Conservation (phyloP, 2,329 filamentous ascomycete species). For the Calycina herbarum region DNA sequence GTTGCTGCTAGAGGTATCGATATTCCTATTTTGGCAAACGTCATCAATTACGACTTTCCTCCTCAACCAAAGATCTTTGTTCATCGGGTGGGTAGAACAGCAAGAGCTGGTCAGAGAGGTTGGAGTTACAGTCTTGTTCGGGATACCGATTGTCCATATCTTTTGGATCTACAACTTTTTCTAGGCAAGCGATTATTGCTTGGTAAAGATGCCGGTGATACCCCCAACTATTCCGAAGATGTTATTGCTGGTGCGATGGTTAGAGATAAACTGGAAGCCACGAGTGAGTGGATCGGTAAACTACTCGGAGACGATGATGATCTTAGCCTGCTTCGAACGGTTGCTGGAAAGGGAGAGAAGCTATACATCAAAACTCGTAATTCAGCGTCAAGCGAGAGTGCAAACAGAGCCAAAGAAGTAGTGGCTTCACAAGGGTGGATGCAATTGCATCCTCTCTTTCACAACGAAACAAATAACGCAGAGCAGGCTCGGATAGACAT, state of each 20-base stretch:
- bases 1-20: conserved; percentile 97
- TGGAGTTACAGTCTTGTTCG: conserved; percentile 95
- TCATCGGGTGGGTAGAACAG: conserved; percentile 93
- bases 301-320: conserved; percentile 74
- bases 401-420: conserved; percentile 80
- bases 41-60: conserved; percentile 98
- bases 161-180: conserved; percentile 92
- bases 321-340: conserved; percentile 66
- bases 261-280: conserved; percentile 70
- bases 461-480: conserved; percentile 61
- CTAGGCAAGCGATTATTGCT: conserved; percentile 80
- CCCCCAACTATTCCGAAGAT: conserved; percentile 75
- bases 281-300: conserved; percentile 82
- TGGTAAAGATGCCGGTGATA: conserved; percentile 61
- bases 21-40: conserved; percentile 92
- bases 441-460: conserved; percentile 79
- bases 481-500: conserved; percentile 80
- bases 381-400: conserved; percentile 85
- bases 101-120: conserved; percentile 85
- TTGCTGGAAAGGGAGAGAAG: conserved; percentile 86
- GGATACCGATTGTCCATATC: conserved; percentile 84
- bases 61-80: conserved; percentile 96
- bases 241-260: conserved; percentile 78
- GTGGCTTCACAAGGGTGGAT: conserved; percentile 69
- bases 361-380: conserved; percentile 89